Conservation (phyloP, 2,329 filamentous ascomycete species). For the Aspergillus pseudotamarii region DNA sequence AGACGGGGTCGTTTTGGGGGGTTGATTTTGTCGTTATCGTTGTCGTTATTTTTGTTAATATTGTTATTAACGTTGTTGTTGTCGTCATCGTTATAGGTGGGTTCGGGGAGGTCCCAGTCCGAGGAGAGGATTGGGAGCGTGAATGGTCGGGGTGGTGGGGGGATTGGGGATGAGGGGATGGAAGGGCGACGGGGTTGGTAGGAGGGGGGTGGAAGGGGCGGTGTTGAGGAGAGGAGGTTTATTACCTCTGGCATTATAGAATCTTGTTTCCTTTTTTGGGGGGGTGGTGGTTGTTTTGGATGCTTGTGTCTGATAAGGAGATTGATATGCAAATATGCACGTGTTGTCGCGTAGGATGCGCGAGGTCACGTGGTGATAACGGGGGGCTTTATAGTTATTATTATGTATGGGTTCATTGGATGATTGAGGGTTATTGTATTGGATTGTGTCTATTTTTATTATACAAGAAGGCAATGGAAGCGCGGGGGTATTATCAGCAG, state of each 20-base stretch:
- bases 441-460: not conserved
- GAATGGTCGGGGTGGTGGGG: constrained; percentile 8
- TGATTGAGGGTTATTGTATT: not conserved
- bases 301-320: not conserved
- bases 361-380: not conserved
- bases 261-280: not conserved
- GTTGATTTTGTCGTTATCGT: constrained; percentile 15
- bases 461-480: not conserved
- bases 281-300: not conserved
- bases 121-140: constrained; percentile 27
- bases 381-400: not conserved
- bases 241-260: constrained; percentile 43
- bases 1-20: constrained; percentile 36
- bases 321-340: not conserved
- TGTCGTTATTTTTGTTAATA: constrained; percentile 24
- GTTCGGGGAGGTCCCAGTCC: constrained; percentile 30
- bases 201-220: constrained; percentile 20
- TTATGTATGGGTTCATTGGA: not conserved
- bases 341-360: not conserved
- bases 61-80: no score
- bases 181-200: constrained; percentile 12
- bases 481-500: constrained; percentile 12
- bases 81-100: constrained; percentile 25
- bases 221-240: constrained; percentile 40
- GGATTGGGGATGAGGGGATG: constrained; percentile 9